These are phyloP conservation scores for Pontederia crassipes DNA, from an alignment of 176 grass and related monocot species.

Conservation along the genomic window DNA sequence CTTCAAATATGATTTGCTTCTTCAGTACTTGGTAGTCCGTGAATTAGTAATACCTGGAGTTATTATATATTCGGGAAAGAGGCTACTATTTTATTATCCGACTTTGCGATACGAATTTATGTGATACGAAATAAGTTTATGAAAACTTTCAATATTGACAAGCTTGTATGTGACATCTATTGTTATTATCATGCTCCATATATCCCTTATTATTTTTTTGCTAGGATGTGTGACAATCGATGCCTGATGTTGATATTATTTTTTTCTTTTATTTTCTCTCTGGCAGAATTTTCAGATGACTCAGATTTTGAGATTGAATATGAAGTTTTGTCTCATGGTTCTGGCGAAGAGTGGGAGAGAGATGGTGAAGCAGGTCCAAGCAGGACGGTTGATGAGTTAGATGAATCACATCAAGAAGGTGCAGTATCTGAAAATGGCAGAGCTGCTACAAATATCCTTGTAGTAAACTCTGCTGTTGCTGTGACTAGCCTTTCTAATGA, in stretches of 20 bases:
- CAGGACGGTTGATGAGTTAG: slow-evolving; percentile 32
- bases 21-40: too few relatives aligned
- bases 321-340: slow-evolving; percentile 81
- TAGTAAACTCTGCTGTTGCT: background rate
- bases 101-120: too few relatives aligned
- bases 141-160: too few relatives aligned
- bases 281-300: slow-evolving; percentile 69
- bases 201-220: background rate
- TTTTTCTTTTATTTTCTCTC: slow-evolving; percentile 29
- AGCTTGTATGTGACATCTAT: too few relatives aligned
- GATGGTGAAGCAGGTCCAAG: slow-evolving; percentile 36
- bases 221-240: background rate
- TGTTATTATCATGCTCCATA: too few relatives aligned
- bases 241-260: background rate
- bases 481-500: slow-evolving; percentile 8
- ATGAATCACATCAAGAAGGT: slow-evolving; percentile 23
- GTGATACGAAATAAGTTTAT: too few relatives aligned
- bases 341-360: slow-evolving; percentile 64
- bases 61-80: too few relatives aligned
- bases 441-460: background rate
- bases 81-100: too few relatives aligned
- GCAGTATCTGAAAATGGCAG: slow-evolving; percentile 12
- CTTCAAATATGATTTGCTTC: too few relatives aligned
- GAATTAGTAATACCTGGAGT: too few relatives aligned
- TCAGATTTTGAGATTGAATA: slow-evolving; percentile 71